These are phyloP conservation scores for Allium fistulosum DNA, from an alignment of 106 monocot species.

Conservation along the genomic window DNA sequence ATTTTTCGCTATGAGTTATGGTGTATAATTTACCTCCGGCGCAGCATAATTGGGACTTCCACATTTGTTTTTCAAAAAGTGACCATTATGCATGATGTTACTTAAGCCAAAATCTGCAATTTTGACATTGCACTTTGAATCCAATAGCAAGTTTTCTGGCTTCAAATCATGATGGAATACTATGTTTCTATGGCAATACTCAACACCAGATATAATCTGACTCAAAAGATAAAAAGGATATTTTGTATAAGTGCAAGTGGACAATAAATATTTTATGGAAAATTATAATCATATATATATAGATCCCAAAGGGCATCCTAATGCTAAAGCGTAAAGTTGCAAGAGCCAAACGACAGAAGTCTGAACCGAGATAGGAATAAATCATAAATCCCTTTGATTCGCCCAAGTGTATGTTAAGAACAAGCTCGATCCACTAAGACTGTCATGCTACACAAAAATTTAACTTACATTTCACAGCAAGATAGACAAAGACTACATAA, in stretches of 20 bases:
- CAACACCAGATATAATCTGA: constrained; percentile 29
- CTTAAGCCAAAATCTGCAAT: constrained; percentile 41
- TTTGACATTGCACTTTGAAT: constrained; percentile 38
- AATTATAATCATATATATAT: too few species aligned
- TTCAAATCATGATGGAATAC: constrained; percentile 32
- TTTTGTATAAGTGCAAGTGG: too few species aligned
- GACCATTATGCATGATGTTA: constrained; percentile 35
- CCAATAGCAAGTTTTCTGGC: constrained; percentile 37
- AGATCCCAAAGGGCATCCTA: too few species aligned
- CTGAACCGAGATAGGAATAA: too few species aligned
- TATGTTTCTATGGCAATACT: constrained; percentile 23
- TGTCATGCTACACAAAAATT: too few species aligned
- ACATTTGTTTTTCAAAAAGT: constrained; percentile 33
- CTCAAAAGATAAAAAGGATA: neutral
- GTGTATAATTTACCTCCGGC: constrained; percentile 17
- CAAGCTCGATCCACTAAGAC: too few species aligned
- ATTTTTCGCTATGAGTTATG: neutral
- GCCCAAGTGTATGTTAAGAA: too few species aligned
- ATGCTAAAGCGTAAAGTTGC: too few species aligned
- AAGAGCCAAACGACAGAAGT: too few species aligned
- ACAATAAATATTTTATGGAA: neutral
- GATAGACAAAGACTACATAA: too few species aligned
- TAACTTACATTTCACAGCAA: too few species aligned
- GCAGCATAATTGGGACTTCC: constrained; percentile 23
- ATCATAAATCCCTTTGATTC: too few species aligned